Percentiles rank a stretch among this genome's conserved stretches.
Evolutionary conservation across 345 rosid species (phyloP).

Genomic region (Euphorbia peplus): DNA sequence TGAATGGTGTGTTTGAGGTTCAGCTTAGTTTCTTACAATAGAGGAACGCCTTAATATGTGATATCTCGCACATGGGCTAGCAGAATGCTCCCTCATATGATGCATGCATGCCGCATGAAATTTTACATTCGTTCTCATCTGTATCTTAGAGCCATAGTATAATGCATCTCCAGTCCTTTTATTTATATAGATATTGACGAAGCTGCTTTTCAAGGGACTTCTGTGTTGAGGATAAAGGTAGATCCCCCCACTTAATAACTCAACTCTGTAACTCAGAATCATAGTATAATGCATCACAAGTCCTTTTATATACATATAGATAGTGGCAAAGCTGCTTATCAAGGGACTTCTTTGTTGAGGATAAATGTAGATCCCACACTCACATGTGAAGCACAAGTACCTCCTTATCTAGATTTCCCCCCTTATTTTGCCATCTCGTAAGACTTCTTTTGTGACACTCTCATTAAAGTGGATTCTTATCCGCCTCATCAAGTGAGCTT

Average conservation of each 20-base stretch:
- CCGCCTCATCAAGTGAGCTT: not conserved
- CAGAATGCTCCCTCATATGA: not conserved
- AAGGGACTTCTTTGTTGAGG: not conserved
- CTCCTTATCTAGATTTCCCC: no score
- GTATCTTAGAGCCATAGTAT: not conserved
- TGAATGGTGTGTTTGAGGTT: not conserved
- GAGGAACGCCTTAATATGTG: not conserved
- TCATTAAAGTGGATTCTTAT: not conserved
- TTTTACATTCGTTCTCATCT: not conserved
- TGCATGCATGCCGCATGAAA: not conserved
- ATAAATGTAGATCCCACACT: not conserved
- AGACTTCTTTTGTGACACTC: not conserved
- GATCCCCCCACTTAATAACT: no score
- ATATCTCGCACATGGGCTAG: not conserved
- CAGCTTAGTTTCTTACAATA: not conserved
- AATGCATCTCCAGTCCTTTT: not conserved
- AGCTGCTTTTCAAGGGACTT: not conserved
- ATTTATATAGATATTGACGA: not conserved
- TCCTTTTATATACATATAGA: no score
- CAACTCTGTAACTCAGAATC: no score
- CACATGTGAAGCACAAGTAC: no score
- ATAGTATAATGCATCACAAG: no score
- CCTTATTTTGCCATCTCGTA: not conserved
- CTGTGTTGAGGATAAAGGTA: not conserved
- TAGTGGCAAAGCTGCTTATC: no score